Conservation (phyloP, 139 green algal species). For the Chlorokybus atmophyticus region DNA sequence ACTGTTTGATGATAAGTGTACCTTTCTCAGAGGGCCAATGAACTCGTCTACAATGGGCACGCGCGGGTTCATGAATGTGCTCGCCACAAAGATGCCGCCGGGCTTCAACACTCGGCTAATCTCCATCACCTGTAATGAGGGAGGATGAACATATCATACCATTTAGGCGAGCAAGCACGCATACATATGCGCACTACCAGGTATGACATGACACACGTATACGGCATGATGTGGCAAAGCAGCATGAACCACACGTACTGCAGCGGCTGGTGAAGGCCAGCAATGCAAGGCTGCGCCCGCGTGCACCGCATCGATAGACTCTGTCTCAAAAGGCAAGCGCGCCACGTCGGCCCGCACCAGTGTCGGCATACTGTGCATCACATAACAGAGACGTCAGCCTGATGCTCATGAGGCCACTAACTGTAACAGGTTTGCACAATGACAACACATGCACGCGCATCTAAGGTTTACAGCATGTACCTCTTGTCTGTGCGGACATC, state of each 20-base stretch:
- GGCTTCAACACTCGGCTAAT: slow-evolving; percentile 78
- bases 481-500: too few species aligned
- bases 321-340: slow-evolving; percentile 73
- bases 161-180: too few species aligned
- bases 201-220: too few species aligned
- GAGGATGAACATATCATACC: too few species aligned
- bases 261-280: slow-evolving; percentile 67
- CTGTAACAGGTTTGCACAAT: too few species aligned
- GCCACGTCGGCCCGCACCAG: slow-evolving; percentile 73
- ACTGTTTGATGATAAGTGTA: neutral
- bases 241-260: slow-evolving; percentile 11
- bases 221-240: neutral
- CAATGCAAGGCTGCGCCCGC: slow-evolving; percentile 93
- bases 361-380: too few species aligned
- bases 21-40: slow-evolving; percentile 12
- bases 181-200: too few species aligned
- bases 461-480: too few species aligned
- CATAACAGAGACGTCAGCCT: too few species aligned
- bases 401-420: too few species aligned
- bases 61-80: slow-evolving; percentile 36
- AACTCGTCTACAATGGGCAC: slow-evolving; percentile 12
- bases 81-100: slow-evolving; percentile 81
- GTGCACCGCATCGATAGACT: slow-evolving; percentile 70
- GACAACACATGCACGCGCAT: too few species aligned
- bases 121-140: slow-evolving; percentile 58